phyloP scores from a whole-genome alignment of 2,329 filamentous ascomycete genomes.

The Fusarium hainanense region DNA sequence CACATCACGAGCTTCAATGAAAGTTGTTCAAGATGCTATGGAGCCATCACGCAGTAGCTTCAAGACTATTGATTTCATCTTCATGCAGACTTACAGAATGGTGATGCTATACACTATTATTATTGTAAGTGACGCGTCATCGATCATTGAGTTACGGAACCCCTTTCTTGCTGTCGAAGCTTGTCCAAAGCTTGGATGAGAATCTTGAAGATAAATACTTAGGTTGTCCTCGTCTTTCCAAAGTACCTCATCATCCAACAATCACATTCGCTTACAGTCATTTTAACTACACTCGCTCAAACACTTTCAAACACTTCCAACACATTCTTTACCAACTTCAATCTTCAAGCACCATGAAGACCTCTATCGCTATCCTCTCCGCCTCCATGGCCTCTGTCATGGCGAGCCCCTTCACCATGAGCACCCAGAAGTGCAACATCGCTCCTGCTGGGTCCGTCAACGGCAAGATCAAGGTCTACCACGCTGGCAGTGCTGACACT shows the following conservation, averaged over 20 bases:
- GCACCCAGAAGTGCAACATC: slow-evolving; percentile 5
- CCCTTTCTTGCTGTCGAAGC: not conserved
- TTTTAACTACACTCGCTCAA: slow-evolving; percentile 1
- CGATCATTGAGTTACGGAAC: not conserved
- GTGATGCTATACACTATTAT: rapidly evolving
- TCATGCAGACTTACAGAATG: not conserved
- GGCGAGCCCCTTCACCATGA: not conserved
- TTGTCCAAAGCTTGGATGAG: not conserved
- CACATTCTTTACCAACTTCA: not conserved
- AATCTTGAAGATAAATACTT: slow-evolving; percentile 1
- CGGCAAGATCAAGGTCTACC: not conserved
- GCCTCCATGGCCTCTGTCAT: slow-evolving; percentile 6
- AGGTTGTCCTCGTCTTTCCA: too few species aligned
- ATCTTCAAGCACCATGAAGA: slow-evolving; percentile 11
- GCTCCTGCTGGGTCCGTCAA: not conserved
- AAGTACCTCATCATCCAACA: not conserved
- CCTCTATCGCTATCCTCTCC: slow-evolving; percentile 4
- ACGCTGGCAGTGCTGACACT: not conserved
- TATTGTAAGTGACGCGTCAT: not conserved
- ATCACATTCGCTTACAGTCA: not conserved
- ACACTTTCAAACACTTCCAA: not conserved
- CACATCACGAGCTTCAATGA: not conserved
- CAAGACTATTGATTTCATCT: slow-evolving; percentile 2
- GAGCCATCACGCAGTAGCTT: not conserved
- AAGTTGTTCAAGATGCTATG: not conserved